Base-by-base conservation (phyloP, 2,329 filamentous ascomycete genomes). In the Colletotrichum musicola region DNA sequence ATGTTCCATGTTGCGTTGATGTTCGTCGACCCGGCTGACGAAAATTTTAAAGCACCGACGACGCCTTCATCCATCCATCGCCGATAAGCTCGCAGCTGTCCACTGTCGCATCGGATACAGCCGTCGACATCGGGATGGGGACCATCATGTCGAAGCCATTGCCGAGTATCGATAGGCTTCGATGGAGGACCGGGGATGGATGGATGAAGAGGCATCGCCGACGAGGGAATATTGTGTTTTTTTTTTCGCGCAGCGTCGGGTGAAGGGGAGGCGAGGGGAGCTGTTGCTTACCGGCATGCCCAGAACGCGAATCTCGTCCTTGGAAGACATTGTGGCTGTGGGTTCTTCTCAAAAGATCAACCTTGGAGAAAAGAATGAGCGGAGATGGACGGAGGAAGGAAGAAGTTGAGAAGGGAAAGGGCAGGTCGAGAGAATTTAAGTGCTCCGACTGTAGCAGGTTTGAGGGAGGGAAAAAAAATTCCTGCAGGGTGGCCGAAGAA, bases 271-370 rank as follows among this genome's bases (percentile, higher is more conserved):
- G 60, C 57, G 66, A 40, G 56, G 57, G 10, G 63, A 59, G 58
- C 7, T 35, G 9, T 30, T 64, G 85, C 87, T 86, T 86, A 91
- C 89, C 81, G 88, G 87, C 87, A 91, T 90, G 87, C 89, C 89
- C 86, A 90, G 77, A 42, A 62, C 59, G 59, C 59, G 59, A 77
- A 91, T 84, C 81, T 83, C 87, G 74, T 84, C 82, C 77, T 87
- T 82, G 73, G 87, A 73, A 81, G 86, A 83, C 87, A 89, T 89
- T 77, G 80, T 87, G 77, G 77, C 75, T 80, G 77, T 76, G 74
- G 74, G 80, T 64, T 68, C 64, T 79, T 79, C 79, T 79, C 82
- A 79, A 81, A 81, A 81, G 77, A 80, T 79, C 74, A 80, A 74
- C 77, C 75, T 75, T 76, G 81, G 78, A 84, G 87, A 84, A 88